Evolutionary conservation across 768 basidiomycete species (phyloP), one percentile per base, ranked within the genome.

Genomic region (Suillus brevipes): DNA sequence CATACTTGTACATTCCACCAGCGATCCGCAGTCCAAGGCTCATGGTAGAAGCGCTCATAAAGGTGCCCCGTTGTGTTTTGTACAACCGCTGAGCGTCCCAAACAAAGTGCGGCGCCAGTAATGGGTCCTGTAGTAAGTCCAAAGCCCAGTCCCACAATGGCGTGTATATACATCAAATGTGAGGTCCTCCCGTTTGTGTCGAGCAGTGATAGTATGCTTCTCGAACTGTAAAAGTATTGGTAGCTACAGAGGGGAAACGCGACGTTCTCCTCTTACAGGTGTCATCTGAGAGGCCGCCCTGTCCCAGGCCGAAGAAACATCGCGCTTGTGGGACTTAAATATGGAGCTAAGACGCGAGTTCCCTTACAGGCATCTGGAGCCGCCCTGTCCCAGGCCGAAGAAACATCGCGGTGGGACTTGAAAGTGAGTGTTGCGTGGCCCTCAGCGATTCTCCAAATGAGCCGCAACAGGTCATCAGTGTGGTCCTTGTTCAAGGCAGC

Each of bases 1-100:
- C 68, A 38, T 69, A 80, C 81, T 70, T 82, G 78, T 7, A 75
- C 66, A 2, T 78, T 66, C 79, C 79, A 81, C 55, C 71, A 80
- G 1, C 40, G 12, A 42, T 80, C 61, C 1, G 71, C 80, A 8
- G 78, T 78, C 75, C 80, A 79, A 6, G 81, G 79, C 58, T 82
- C 78, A 60, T 76, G 60, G 18, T 72, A 42, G 40, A 79, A 74
- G 0, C 69, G 67, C n/a, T 73, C 68, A 56, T 72, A 81, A 0
- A 23, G n/a, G 2, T 7, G 53, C 55, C 0, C 73, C 73, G 65
- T 78, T 65, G 56, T 71, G 77, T n/a, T 31, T 70, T 74, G 64
- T 65, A 80, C 3, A 68, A 60, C 7, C 53, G 64, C 45, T 72
- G 45, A 5, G 78, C 78, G 73, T 79, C 74, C 75, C 78, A 80